Evolutionary conservation across 768 basidiomycete genomes (phyloP).

Genomic region (Panellus pusillus): DNA sequence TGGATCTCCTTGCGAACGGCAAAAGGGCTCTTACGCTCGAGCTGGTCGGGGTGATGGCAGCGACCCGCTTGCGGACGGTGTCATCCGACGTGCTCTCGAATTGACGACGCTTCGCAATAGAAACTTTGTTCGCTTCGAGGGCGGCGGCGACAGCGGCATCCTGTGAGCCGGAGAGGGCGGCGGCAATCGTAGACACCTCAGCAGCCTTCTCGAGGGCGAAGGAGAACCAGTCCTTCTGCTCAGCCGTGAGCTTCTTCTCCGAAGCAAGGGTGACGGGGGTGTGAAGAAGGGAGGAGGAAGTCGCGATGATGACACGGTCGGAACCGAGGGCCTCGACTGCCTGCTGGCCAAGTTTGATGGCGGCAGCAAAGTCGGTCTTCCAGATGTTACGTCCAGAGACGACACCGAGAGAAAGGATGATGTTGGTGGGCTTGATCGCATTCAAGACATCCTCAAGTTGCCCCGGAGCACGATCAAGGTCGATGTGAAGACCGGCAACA

Average conservation of each 20-base stretch:
- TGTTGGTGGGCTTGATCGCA: constrained; percentile 79
- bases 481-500: constrained; percentile 91
- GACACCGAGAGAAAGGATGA: constrained; percentile 88
- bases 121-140: constrained; percentile 84
- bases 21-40: constrained; percentile 90
- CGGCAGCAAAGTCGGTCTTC: constrained; percentile 91
- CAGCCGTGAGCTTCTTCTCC: constrained; percentile 84
- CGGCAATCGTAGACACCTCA: constrained; percentile 87
- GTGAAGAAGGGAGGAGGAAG: constrained; percentile 97
- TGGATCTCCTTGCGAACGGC: constrained; percentile 84
- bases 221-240: constrained; percentile 98
- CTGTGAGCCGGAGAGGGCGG: constrained; percentile 82
- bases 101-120: constrained; percentile 91
- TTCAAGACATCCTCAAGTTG: constrained; percentile 83
- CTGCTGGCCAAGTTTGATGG: constrained; percentile 80
- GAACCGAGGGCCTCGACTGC: constrained; percentile 81
- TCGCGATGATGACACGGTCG: constrained; percentile 89
- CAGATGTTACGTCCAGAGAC: constrained; percentile 99
- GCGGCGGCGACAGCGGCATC: constrained; percentile 67
- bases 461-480: constrained; percentile 88
- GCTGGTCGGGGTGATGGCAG: constrained; percentile 85
- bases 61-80: constrained; percentile 92
- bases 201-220: constrained; percentile 95
- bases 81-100: constrained; percentile 95
- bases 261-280: constrained; percentile 93